Evolutionary conservation across 176 grass and related monocot species (phyloP), one percentile per base, ranked within the genome.

Genomic region (Tillandsia fasciculata): DNA sequence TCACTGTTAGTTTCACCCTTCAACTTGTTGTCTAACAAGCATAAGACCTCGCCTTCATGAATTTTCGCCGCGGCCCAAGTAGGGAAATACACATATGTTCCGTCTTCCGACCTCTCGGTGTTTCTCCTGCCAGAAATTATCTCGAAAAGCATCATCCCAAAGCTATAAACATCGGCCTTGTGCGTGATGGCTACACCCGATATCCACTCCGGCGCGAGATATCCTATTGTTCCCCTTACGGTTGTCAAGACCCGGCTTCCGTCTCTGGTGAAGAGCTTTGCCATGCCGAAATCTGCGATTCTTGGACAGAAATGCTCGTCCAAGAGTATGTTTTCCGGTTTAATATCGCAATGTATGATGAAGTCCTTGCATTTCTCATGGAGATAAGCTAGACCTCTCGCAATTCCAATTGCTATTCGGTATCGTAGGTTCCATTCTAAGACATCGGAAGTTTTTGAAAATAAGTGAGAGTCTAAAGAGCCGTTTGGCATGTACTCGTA

Each of bases 151-250:
- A 33, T 33, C 29, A 33, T 33, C 0, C 29, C 29, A 33, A 33
- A 3, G 29, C 29, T 33, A 33, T 57, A 96, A 50, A 96, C 91
- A 77, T 96, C 87, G 42, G 87, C 91, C 71, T 96, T 96, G 2
- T 82, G 48, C 48, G 91, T 91, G 57, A 96, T 88, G 0, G 87
- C 66, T 27, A 86, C 84, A 51, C 2, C 87, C 87, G 10, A 70
- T 87, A 96, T 88, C 91, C 91, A 96, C 64, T 96, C 91, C 23
- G 91, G 91, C 20, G 87, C 91, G 18, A 96, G 84, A 69, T 96
- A 96, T 1, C 91, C 91, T 79, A 79, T 78, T 52, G 87, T 96
- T 68, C 91, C 91, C 81, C 91, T 80, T 84, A 96, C 88, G 10
- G 91, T 96, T 2, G 91, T 91, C 49, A 96, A 76, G 56, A 96